A percentile compares a stretch with the other conserved stretches of the same genome.
Evolutionary conservation across 495 filamentous ascomycete genomes (phyloP).

Genomic region (Achaetomiella virescens): DNA sequence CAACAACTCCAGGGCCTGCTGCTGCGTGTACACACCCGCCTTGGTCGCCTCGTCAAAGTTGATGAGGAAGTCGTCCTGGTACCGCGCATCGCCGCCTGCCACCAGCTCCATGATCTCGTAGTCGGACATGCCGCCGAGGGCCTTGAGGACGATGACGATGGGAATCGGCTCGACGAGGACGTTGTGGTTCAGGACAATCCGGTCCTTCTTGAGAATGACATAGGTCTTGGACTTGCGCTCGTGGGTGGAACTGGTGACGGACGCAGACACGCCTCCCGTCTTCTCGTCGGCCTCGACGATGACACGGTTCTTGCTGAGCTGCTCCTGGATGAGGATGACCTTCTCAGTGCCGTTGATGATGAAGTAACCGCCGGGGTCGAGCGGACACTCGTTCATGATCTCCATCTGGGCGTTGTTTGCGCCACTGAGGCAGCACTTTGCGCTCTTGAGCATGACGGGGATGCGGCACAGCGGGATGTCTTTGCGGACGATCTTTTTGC

Average conservation of each 20-base stretch:
- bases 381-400: constrained; percentile 80
- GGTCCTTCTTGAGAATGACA: constrained; percentile 84
- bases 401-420: constrained; percentile 81
- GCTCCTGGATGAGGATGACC: constrained; percentile 96
- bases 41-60: constrained; percentile 91
- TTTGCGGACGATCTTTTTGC: constrained; percentile 58
- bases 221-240: constrained; percentile 97
- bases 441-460: constrained; percentile 94
- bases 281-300: constrained; percentile 90
- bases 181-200: constrained; percentile 85
- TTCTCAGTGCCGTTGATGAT: constrained; percentile 83
- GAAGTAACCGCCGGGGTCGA: constrained; percentile 97
- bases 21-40: constrained; percentile 77
- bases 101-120: constrained; percentile 87
- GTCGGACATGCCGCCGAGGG: constrained; percentile 88
- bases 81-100: constrained; percentile 72
- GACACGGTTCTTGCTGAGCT: constrained; percentile 96
- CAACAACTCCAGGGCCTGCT: constrained; percentile 90
- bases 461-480: constrained; percentile 79
- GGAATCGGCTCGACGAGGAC: constrained; percentile 87
- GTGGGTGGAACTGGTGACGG: constrained; percentile 96
- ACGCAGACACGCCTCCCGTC: constrained; percentile 88
- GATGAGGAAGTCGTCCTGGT: constrained; percentile 87
- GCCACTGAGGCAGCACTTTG: constrained; percentile 76
- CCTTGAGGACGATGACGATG: constrained; percentile 85